These are phyloP conservation scores for Mycena vitilis DNA, from an alignment of 768 basidiomycete species.

Conservation along the genomic window DNA sequence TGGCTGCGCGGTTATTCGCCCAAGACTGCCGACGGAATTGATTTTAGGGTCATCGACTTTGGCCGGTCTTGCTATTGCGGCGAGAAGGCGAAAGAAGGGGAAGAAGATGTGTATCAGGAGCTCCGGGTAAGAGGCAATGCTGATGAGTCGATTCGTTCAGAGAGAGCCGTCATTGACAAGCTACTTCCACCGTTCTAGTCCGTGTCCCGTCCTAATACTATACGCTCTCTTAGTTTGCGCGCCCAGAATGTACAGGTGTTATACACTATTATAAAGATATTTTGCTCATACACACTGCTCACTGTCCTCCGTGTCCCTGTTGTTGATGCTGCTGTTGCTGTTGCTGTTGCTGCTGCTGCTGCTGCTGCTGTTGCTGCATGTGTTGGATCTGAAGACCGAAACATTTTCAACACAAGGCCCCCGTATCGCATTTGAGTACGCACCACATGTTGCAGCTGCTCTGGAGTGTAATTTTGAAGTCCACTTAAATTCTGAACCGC, in stretches of 20 bases:
- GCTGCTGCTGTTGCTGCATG: constrained; percentile 17
- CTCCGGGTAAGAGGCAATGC: neutral
- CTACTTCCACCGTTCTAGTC: constrained; percentile 2
- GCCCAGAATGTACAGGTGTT: neutral
- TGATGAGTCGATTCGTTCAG: constrained; percentile 1
- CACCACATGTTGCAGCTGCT: constrained; percentile 31
- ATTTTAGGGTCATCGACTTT: constrained; percentile 58
- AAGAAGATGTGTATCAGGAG: constrained; percentile 17
- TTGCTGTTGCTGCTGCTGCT: constrained; percentile 13
- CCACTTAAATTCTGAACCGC: constrained; percentile 16
- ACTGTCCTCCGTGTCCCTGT: constrained; percentile 21
- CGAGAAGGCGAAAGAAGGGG: constrained; percentile 1
- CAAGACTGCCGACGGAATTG: constrained; percentile 35
- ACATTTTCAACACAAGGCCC: neutral
- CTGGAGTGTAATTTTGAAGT: constrained; percentile 25
- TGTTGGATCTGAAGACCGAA: constrained; percentile 22
- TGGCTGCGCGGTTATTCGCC: constrained; percentile 34
- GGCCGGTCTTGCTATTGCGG: constrained; percentile 44
- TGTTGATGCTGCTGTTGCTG: constrained; percentile 28
- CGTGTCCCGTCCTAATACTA: no score
- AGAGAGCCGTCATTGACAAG: constrained; percentile 1
- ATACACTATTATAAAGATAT: constrained; percentile 18
- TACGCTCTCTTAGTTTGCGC: no score
- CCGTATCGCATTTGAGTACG: neutral
- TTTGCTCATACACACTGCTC: neutral